Evolutionary conservation across 352 stramenopile genomes (phyloP).

Genomic region (Phytophthora litchii): DNA sequence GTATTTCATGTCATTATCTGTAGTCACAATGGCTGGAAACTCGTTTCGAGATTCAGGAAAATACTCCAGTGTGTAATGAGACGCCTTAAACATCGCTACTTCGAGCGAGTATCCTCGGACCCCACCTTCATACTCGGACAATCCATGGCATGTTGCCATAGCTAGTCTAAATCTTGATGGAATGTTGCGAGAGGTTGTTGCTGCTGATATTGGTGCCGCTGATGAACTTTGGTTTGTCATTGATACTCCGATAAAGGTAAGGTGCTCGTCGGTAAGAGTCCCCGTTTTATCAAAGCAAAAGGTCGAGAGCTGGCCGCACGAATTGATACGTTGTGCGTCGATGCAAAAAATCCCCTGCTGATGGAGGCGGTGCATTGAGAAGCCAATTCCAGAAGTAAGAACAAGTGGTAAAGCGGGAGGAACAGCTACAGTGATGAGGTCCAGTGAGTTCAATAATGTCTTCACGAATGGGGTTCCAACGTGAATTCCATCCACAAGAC

Average conservation of each 20-base stretch:
- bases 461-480: constrained; percentile 26
- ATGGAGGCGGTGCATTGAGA: constrained; percentile 48
- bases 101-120: constrained; percentile 60
- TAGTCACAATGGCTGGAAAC: no score
- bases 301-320: constrained; percentile 48
- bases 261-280: constrained; percentile 48
- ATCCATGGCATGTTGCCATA: constrained; percentile 53
- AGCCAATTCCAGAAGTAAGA: constrained; percentile 59
- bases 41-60: no score
- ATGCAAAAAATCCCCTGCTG: constrained; percentile 58
- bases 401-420: constrained; percentile 66
- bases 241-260: constrained; percentile 40
- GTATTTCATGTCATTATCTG: no score
- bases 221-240: constrained; percentile 1
- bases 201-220: no score
- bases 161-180: constrained; percentile 30
- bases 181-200: background rate
- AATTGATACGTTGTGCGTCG: constrained; percentile 60
- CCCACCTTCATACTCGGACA: constrained; percentile 40
- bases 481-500: constrained; percentile 24
- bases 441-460: constrained; percentile 54
- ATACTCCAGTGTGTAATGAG: no score
- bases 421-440: no score
- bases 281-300: constrained; percentile 75
- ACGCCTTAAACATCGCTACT: constrained; percentile 64